These are phyloP conservation scores for Penicillium thymicola DNA, from an alignment of 2,329 filamentous ascomycete species.

Conservation along the genomic window DNA sequence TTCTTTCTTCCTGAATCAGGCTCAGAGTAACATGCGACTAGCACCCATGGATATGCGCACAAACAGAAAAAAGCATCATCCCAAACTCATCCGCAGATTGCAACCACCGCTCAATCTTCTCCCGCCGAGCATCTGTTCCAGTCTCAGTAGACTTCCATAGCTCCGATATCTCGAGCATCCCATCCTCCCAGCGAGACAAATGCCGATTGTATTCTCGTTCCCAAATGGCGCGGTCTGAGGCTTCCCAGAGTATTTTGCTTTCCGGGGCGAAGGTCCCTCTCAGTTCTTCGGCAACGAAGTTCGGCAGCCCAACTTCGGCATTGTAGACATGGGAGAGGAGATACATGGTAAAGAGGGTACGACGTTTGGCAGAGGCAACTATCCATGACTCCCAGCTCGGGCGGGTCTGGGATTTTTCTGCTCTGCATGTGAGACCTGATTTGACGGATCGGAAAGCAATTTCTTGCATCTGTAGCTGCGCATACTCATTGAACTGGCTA, in stretches of 20 bases:
- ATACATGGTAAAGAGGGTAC: slow-evolving; percentile 53
- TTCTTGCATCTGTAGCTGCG: slow-evolving; percentile 52
- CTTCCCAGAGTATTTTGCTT: slow-evolving; percentile 46
- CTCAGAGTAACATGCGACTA: neutral
- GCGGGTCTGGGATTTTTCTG: slow-evolving; percentile 39
- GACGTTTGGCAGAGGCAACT: slow-evolving; percentile 51
- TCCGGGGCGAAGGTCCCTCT: slow-evolving; percentile 44
- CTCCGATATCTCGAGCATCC: slow-evolving; percentile 48
- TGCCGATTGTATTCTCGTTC: slow-evolving; percentile 44
- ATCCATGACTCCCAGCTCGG: slow-evolving; percentile 56
- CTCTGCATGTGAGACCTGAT: slow-evolving; percentile 45
- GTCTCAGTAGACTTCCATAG: slow-evolving; percentile 47
- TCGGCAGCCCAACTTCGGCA: slow-evolving; percentile 43
- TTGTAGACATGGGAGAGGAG: slow-evolving; percentile 53
- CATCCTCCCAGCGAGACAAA: slow-evolving; percentile 44
- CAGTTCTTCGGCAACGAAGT: slow-evolving; percentile 52
- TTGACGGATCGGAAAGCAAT: slow-evolving; percentile 44
- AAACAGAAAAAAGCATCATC: slow-evolving; percentile 50
- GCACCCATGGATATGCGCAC: slow-evolving; percentile 29
- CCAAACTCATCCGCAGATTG: slow-evolving; percentile 53
- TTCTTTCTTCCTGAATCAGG: neutral
- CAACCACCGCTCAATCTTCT: slow-evolving; percentile 51
- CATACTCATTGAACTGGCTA: slow-evolving; percentile 27
- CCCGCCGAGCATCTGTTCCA: slow-evolving; percentile 30
- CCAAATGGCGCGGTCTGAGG: slow-evolving; percentile 41